Conservation (phyloP, 1,139 yeast species). For the Pichia kudriavzevii region DNA sequence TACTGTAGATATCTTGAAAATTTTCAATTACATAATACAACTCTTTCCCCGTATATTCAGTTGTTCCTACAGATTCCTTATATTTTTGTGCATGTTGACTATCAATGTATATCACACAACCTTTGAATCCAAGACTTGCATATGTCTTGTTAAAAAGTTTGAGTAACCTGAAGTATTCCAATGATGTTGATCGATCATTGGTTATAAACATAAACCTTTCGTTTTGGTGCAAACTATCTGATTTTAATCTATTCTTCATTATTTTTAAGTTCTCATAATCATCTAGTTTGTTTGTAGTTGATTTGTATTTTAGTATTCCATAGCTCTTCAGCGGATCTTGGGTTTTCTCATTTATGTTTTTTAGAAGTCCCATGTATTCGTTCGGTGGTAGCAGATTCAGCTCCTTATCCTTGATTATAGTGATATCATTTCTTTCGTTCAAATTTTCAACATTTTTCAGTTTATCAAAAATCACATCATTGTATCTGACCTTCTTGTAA, state of each 20-base stretch:
- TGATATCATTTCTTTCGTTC: constrained; percentile 16
- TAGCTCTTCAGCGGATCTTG: constrained; percentile 5
- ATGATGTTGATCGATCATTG: constrained; percentile 17
- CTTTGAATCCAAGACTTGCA: constrained; percentile 9
- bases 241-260: constrained; percentile 7
- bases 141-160: constrained; percentile 14
- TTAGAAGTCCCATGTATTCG: constrained; percentile 12
- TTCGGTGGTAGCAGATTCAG: constrained; percentile 15
- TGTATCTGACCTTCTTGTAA: constrained; percentile 6
- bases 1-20: constrained; percentile 18
- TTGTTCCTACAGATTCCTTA: constrained; percentile 5
- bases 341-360: constrained; percentile 2
- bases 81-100: constrained; percentile 2
- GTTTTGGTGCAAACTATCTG: constrained; percentile 8
- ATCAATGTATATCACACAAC: constrained; percentile 18
- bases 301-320: constrained; percentile 13
- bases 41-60: constrained; percentile 12
- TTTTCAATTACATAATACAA: constrained; percentile 18
- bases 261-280: constrained; percentile 18
- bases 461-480: constrained; percentile 11
- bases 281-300: constrained; percentile 17
- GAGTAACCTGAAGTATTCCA: constrained; percentile 19
- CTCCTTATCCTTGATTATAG: constrained; percentile 19
- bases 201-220: constrained; percentile 19
- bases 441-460: constrained; percentile 16